Base-by-base conservation (phyloP, 176 grass and related monocot species). In the Lolium rigidum region DNA sequence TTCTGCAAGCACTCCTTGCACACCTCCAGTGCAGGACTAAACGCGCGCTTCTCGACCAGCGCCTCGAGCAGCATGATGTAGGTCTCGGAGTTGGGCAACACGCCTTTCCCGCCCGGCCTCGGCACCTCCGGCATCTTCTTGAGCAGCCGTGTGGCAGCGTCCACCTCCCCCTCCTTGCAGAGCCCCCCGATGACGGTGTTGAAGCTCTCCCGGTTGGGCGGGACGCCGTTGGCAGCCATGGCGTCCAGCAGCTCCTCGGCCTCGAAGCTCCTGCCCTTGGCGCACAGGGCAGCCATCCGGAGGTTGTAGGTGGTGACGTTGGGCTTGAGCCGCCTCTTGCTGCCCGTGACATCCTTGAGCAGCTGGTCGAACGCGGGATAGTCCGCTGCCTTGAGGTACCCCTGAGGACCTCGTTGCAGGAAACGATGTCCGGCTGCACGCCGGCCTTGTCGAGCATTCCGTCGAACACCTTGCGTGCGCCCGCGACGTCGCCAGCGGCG, bases 381-480 rank as follows among this genome's bases (percentile, higher is more conserved):
- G 37, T 98, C 91, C 2, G 67, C 82, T 10, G 75, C 43, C 31
- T 78, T 93, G 46, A 90, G 80, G 79, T 88, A 95, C 13, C 86
- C 25, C 80, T 93, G 57, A 98, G 90, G 59, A 98, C 64, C 86
- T 91, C 87, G 22, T 98, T 95, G 83, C 90, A 97, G n/a, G 90
- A 93, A 50, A 95, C 78, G 18, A 98, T 92, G 88, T 95, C 87
- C 3, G 92, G 92, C 26, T 62, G 50, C 6, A 94, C 1, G 16
- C 63, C 81, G 11, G 81, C 86, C 38, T 62, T 77, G 46, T 38
- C 47, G 2, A 86, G 70, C 93, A 95, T 95, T 93, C 88, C 80
- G 80, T 91, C 95, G 56, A 97, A 90, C 92, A 88, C 12, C 0
- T 14, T 21, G 38, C 80, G 87, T 1, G 95, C 95, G 41, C 85